Evolutionary conservation across 345 rosid species (phyloP).

Genomic region (Camelina neglecta): DNA sequence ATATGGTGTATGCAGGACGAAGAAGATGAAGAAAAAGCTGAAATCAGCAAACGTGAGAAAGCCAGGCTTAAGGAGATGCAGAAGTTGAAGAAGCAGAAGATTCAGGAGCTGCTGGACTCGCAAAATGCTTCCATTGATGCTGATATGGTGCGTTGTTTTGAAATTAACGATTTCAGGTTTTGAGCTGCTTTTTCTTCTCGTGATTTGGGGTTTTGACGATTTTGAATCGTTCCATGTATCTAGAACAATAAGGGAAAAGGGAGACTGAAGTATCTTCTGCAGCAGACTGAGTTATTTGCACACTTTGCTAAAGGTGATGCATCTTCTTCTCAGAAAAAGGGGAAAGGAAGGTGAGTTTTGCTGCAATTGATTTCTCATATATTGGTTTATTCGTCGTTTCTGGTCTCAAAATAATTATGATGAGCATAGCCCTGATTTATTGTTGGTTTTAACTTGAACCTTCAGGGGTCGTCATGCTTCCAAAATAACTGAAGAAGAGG

Average conservation of each 20-base stretch:
- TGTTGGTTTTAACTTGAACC: constrained; percentile 2
- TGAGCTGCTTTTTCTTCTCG: constrained; percentile 7
- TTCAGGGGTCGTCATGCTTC: constrained; percentile 98
- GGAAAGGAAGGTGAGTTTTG: constrained; percentile 76
- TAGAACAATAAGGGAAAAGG: constrained; percentile 94
- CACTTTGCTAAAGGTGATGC: constrained; percentile 92
- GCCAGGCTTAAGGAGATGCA: constrained; percentile 89
- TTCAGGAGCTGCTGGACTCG: constrained; percentile 87
- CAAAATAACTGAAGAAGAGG: constrained; percentile 97
- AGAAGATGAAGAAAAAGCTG: constrained; percentile 49
- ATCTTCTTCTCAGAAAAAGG: constrained; percentile 72
- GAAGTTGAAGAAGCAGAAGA: constrained; percentile 82
- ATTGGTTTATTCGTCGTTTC: background rate
- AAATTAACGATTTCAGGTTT: background rate
- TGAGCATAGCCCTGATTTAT: constrained; percentile 6
- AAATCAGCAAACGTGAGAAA: constrained; percentile 84
- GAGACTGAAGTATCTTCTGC: constrained; percentile 84
- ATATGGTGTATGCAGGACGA: constrained; percentile 52
- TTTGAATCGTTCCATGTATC: background rate
- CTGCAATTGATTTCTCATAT: constrained; percentile 1
- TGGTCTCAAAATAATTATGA: background rate
- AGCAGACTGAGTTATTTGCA: constrained; percentile 97
- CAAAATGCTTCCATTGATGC: constrained; percentile 97
- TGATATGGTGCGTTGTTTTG: constrained; percentile 66
- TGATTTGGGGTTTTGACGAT: background rate